Percentiles rank a stretch among this genome's conserved stretches.
Evolutionary conservation across 768 basidiomycete genomes (phyloP).

Genomic region (Mycena belliarum): DNA sequence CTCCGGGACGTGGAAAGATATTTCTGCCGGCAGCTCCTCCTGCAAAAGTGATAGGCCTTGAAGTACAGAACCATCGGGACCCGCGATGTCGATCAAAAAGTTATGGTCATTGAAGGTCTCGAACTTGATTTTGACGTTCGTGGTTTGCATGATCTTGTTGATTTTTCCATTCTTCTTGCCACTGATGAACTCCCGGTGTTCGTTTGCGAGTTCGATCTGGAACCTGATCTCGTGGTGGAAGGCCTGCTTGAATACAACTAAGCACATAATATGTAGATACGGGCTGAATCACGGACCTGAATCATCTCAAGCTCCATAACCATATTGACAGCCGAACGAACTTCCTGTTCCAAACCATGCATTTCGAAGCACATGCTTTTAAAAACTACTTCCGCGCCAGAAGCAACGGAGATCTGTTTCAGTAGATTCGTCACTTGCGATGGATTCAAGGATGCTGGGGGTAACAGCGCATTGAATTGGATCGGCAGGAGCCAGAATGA

Average conservation of each 20-base stretch:
- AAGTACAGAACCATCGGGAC: constrained; percentile 80
- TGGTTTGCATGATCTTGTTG: constrained; percentile 98
- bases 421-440: constrained; percentile 82
- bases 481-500: constrained; percentile 95
- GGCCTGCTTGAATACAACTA: constrained; percentile 43
- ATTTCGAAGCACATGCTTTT: constrained; percentile 98
- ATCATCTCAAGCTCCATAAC: constrained; percentile 90
- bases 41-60: constrained; percentile 88
- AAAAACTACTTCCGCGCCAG: constrained; percentile 94
- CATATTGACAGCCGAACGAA: constrained; percentile 81
- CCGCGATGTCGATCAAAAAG: constrained; percentile 90
- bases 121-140: constrained; percentile 97
- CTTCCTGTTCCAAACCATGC: constrained; percentile 91
- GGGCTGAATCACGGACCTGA: constrained; percentile 56
- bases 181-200: constrained; percentile 97
- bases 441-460: constrained; percentile 77
- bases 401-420: constrained; percentile 82
- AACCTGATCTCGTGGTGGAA: constrained; percentile 98
- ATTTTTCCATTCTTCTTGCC: constrained; percentile 99
- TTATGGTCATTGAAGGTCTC: constrained; percentile 97
- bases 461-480: constrained; percentile 89
- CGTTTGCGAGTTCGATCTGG: constrained; percentile 96
- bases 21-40: constrained; percentile 97
- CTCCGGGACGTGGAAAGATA: constrained; percentile 98
- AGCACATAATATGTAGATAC: constrained; percentile 1